These are phyloP conservation scores for Lachancea lanzarotensis DNA, from an alignment of 805 yeast genomes.

Conservation along the genomic window DNA sequence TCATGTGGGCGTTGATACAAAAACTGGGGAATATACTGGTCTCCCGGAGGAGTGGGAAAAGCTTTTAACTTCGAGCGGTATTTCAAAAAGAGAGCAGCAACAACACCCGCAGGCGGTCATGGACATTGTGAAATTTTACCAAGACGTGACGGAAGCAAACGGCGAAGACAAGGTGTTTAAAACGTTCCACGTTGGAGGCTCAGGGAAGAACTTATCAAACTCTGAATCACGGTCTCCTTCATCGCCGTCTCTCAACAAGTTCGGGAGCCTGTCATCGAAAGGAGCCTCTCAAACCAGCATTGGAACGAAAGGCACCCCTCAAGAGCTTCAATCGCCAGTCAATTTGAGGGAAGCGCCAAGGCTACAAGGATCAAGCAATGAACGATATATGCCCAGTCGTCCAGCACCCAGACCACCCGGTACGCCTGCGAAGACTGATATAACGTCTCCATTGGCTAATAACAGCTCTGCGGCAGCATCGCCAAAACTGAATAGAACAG, in stretches of 20 bases:
- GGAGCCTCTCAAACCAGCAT: conserved; percentile 1
- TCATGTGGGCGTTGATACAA: conserved; percentile 85
- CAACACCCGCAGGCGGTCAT: conserved; percentile 91
- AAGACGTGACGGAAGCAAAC: conserved; percentile 43
- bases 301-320: conserved; percentile 7
- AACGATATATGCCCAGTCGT: conserved; percentile 52
- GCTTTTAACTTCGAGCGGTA: conserved; percentile 76
- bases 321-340: conserved; percentile 21
- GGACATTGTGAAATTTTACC: conserved; percentile 84
- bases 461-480: conserved; percentile 11
- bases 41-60: conserved; percentile 91
- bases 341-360: conserved; percentile 11
- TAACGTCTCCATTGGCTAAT: conserved; percentile 25
- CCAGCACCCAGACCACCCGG: conserved; percentile 62
- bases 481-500: conserved; percentile 12
- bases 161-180: conserved; percentile 38
- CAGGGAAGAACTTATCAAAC: conserved; percentile 22
- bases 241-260: conserved; percentile 13
- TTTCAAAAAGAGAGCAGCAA: conserved; percentile 79
- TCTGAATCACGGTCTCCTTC: conserved; percentile 34
- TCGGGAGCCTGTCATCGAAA: conserved; percentile 8
- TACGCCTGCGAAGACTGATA: conserved; percentile 14
- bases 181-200: conserved; percentile 31
- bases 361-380: conserved; percentile 26
- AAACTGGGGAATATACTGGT: conserved; percentile 83